A percentile compares a stretch with the other conserved stretches of the same genome.
Evolutionary conservation across 2,329 filamentous ascomycete genomes (phyloP).

Genomic region (Diatrype stigma): DNA sequence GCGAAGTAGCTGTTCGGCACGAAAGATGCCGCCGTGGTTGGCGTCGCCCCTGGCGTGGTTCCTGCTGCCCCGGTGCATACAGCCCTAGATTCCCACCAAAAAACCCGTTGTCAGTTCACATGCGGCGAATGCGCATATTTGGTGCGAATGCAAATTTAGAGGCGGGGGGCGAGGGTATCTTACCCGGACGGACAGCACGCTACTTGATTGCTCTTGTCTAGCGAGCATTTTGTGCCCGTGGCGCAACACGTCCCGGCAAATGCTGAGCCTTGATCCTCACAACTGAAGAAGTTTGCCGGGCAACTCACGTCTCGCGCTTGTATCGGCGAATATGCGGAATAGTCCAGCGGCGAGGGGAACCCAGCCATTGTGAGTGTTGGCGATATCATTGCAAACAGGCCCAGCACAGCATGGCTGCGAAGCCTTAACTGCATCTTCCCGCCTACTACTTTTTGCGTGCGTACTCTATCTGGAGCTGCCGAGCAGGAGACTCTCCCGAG

Average conservation of each 20-base stretch:
- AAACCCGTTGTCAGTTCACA: background rate
- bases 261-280: slow-evolving; percentile 40
- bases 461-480: no score
- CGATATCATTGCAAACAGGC: background rate
- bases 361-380: slow-evolving; percentile 10
- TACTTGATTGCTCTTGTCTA: slow-evolving; percentile 44
- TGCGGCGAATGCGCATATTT: slow-evolving; percentile 1
- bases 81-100: slow-evolving; percentile 37
- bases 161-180: slow-evolving; percentile 25
- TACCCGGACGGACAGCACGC: slow-evolving; percentile 53
- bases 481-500: no score
- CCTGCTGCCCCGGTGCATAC: slow-evolving; percentile 54
- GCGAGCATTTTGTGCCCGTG: slow-evolving; percentile 44
- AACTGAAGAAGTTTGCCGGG: slow-evolving; percentile 47
- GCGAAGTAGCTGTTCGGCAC: slow-evolving; percentile 56
- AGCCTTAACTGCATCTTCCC: background rate
- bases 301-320: slow-evolving; percentile 32
- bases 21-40: slow-evolving; percentile 39
- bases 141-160: background rate
- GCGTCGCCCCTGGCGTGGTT: slow-evolving; percentile 27
- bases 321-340: slow-evolving; percentile 20
- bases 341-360: slow-evolving; percentile 20
- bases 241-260: slow-evolving; percentile 50
- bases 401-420: background rate
- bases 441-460: background rate